These are phyloP conservation scores for Vitis cinerea DNA, from an alignment of 164 flowering plant genomes.

Conservation along the genomic window DNA sequence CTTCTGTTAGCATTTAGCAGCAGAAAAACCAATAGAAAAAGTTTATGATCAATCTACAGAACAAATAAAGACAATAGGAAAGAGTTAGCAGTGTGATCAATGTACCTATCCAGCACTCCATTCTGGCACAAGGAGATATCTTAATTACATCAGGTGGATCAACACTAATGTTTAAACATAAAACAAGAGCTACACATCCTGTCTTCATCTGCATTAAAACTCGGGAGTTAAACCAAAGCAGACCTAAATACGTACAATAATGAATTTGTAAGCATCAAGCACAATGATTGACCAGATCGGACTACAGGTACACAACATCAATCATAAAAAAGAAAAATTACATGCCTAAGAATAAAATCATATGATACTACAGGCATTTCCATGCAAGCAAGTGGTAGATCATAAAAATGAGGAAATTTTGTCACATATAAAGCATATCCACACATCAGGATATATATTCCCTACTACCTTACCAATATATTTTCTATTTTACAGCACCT, in stretches of 20 bases:
- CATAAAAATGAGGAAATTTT: too few relatives aligned
- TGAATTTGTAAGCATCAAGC: neutral
- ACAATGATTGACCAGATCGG: neutral
- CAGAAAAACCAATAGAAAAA: neutral
- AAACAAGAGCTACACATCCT: conserved; percentile 89
- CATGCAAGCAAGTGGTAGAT: neutral
- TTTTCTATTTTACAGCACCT: too few relatives aligned
- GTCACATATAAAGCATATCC: too few relatives aligned
- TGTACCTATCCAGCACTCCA: conserved; percentile 99
- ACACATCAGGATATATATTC: too few relatives aligned
- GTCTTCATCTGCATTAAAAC: conserved; percentile 91
- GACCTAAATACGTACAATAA: neutral
- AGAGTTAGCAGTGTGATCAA: conserved; percentile 3
- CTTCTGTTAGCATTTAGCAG: neutral
- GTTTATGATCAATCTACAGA: neutral
- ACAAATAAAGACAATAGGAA: neutral
- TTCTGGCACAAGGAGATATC: conserved; percentile 97
- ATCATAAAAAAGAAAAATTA: neutral
- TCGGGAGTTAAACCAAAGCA: conserved; percentile 2
- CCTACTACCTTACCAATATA: too few relatives aligned
- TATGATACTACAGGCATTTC: neutral
- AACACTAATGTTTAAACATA: conserved; percentile 93
- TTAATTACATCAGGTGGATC: conserved; percentile 99
- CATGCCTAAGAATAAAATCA: neutral
- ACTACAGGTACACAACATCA: neutral